phyloP scores from a whole-genome alignment of 2,329 filamentous ascomycete species.

The Pseudogymnoascus sp. region DNA sequence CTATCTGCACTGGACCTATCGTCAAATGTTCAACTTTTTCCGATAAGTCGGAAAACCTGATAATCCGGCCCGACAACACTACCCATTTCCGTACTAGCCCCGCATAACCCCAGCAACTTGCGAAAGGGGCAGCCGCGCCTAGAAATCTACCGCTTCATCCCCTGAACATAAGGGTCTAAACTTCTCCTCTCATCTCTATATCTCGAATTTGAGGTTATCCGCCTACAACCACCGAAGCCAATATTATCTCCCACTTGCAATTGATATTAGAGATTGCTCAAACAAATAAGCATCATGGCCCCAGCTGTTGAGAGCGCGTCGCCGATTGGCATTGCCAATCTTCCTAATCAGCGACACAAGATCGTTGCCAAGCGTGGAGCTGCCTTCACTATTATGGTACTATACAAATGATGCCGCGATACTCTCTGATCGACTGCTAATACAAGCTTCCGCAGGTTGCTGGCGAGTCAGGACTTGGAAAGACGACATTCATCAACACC shows the following conservation, averaged over 20 bases:
- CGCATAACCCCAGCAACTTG: not conserved
- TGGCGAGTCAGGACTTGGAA: constrained; percentile 95
- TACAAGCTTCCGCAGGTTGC: constrained; percentile 57
- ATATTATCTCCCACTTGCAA: constrained; percentile 1
- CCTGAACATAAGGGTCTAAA: constrained; percentile 9
- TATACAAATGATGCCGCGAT: constrained; percentile 20
- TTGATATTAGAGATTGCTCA: not conserved
- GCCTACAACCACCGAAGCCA: not conserved
- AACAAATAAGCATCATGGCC: constrained; percentile 38
- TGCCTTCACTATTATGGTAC: constrained; percentile 98
- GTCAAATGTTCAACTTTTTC: constrained; percentile 12
- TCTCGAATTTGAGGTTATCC: constrained; percentile 4
- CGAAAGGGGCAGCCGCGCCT: constrained; percentile 8
- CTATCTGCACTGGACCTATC: constrained; percentile 9
- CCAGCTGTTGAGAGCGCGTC: constrained; percentile 52
- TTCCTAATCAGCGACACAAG: constrained; percentile 67
- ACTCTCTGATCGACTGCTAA: not conserved
- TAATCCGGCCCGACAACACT: constrained; percentile 7
- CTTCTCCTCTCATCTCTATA: constrained; percentile 3
- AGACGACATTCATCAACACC: constrained; percentile 99
- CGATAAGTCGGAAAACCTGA: constrained; percentile 8
- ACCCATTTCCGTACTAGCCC: not conserved
- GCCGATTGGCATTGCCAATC: constrained; percentile 66
- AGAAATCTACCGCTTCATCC: constrained; percentile 7
- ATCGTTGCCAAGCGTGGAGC: constrained; percentile 79